These are phyloP conservation scores for Tuber melanosporum DNA, from an alignment of 495 filamentous ascomycete genomes.

Conservation along the genomic window DNA sequence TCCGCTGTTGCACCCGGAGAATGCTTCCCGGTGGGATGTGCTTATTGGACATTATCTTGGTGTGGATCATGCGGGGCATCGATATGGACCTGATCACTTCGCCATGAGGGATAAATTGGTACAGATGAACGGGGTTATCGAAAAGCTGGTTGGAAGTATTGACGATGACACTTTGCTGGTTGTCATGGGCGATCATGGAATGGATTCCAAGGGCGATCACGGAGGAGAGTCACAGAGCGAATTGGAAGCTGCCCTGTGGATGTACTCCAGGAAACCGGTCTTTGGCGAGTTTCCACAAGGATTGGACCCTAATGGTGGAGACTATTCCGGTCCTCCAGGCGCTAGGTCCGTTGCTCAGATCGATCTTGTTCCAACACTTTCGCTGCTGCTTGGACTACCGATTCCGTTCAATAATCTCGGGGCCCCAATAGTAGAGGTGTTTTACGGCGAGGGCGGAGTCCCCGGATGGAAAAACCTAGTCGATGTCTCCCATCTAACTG, in stretches of 20 bases:
- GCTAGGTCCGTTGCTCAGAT: slow-evolving; percentile 83
- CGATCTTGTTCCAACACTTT: slow-evolving; percentile 86
- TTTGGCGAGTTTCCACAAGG: slow-evolving; percentile 61
- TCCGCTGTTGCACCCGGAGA: slow-evolving; percentile 62
- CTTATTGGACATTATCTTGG: slow-evolving; percentile 89
- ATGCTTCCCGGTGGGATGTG: slow-evolving; percentile 74
- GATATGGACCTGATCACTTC: slow-evolving; percentile 86
- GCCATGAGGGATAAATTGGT: slow-evolving; percentile 84
- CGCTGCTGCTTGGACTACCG: slow-evolving; percentile 78
- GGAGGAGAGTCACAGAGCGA: slow-evolving; percentile 95
- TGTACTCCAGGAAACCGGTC: slow-evolving; percentile 80
- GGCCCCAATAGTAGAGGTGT: slow-evolving; percentile 87
- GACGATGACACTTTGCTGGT: slow-evolving; percentile 84
- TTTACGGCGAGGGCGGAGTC: slow-evolving; percentile 60
- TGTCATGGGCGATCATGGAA: slow-evolving; percentile 97
- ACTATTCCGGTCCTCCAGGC: slow-evolving; percentile 14
- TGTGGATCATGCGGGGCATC: slow-evolving; percentile 94
- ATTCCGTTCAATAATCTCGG: slow-evolving; percentile 98
- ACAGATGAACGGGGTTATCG: slow-evolving; percentile 81
- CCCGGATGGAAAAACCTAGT: slow-evolving; percentile 66
- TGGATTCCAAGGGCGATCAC: slow-evolving; percentile 96
- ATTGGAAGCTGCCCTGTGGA: slow-evolving; percentile 90
- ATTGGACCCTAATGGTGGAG: slow-evolving; percentile 33
- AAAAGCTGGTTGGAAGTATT: slow-evolving; percentile 60
- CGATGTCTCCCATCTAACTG: slow-evolving; percentile 64